A percentile compares a stretch with the other conserved stretches of the same genome.
Conservation (phyloP, 495 filamentous ascomycete genomes). For the Glonium stellatum region DNA sequence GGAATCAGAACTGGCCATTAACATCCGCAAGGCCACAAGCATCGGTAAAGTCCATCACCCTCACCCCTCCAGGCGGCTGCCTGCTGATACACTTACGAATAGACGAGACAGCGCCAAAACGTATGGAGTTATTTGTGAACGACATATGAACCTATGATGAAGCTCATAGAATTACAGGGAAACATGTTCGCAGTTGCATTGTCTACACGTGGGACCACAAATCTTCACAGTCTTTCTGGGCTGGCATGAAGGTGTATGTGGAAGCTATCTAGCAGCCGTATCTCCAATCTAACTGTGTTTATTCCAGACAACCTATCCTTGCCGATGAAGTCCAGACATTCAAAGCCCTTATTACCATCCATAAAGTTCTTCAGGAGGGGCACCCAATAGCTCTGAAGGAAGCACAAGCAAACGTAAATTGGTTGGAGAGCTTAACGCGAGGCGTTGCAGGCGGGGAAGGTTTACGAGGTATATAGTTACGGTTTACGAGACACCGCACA, state of each 20-base stretch:
- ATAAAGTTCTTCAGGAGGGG: constrained; percentile 95
- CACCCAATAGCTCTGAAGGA: constrained; percentile 82
- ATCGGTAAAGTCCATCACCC: constrained; percentile 47
- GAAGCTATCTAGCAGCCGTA: not conserved
- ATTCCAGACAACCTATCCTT: constrained; percentile 75
- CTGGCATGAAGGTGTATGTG: constrained; percentile 92
- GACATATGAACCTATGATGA: not conserved
- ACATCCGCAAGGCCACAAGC: constrained; percentile 94
- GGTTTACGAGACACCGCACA: not conserved
- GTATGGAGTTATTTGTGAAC: constrained; percentile 39
- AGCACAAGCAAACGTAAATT: constrained; percentile 78
- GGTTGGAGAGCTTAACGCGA: constrained; percentile 88
- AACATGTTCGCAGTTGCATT: constrained; percentile 97
- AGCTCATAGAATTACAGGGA: constrained; percentile 47
- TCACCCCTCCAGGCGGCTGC: constrained; percentile 9
- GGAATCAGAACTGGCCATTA: constrained; percentile 86
- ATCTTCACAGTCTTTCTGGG: constrained; percentile 92
- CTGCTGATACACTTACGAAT: constrained; percentile 16
- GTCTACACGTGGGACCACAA: constrained; percentile 99
- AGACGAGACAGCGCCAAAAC: constrained; percentile 95
- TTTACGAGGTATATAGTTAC: constrained; percentile 52
- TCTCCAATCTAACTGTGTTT: not conserved
- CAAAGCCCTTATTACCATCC: constrained; percentile 53
- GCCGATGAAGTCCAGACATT: constrained; percentile 70
- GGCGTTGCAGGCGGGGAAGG: constrained; percentile 74